Evolutionary conservation across 192 early-diverging fungal species (phyloP).

Genomic region (Hyaloraphidium curvatum): DNA sequence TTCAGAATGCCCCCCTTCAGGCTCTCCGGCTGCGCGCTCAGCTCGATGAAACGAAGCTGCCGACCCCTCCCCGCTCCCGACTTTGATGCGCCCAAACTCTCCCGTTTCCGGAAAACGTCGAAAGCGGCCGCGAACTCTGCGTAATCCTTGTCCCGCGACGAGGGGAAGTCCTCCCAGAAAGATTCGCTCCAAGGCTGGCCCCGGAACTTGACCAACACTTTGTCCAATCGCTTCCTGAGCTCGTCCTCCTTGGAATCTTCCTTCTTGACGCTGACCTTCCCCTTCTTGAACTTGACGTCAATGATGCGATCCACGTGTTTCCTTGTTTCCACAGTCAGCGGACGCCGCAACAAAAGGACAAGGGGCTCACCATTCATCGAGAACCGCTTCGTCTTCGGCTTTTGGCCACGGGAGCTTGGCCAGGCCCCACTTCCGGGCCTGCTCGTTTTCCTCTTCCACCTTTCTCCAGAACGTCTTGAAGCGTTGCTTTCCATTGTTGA

Average conservation of each 20-base stretch:
- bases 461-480: constrained; percentile 8
- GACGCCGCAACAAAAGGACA: neutral
- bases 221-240: constrained; percentile 23
- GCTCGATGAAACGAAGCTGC: constrained; percentile 21
- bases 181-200: neutral
- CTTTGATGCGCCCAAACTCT: constrained; percentile 14
- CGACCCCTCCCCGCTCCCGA: constrained; percentile 6
- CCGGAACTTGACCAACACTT: neutral
- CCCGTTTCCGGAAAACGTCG: constrained; percentile 13
- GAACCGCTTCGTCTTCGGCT: constrained; percentile 12
- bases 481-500: constrained; percentile 6
- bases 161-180: constrained; percentile 14
- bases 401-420: constrained; percentile 8
- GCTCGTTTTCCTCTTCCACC: constrained; percentile 8
- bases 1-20: constrained; percentile 34
- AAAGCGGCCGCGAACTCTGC: constrained; percentile 10
- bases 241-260: constrained; percentile 27
- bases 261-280: constrained; percentile 6
- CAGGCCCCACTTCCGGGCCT: neutral
- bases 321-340: neutral
- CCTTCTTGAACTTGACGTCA: constrained; percentile 8
- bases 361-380: constrained; percentile 4
- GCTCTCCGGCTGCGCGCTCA: constrained; percentile 29
- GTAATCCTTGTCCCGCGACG: constrained; percentile 22
- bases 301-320: constrained; percentile 16